Conservation (phyloP, 805 yeast species). For the Zygotorulaspora danielsina region DNA sequence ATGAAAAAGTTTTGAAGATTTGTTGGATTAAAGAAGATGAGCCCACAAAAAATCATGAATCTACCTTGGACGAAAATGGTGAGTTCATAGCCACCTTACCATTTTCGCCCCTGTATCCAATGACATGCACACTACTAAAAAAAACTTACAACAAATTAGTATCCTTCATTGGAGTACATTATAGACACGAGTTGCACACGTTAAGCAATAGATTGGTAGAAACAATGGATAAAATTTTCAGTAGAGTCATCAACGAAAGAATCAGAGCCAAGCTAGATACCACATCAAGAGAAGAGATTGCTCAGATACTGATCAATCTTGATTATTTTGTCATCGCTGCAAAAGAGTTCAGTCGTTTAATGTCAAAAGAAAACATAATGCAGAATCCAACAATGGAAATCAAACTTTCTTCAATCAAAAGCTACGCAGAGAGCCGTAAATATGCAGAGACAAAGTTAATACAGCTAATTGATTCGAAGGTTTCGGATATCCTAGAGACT, state of each 20-base stretch:
- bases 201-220: constrained; percentile 56
- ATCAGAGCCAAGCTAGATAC: constrained; percentile 59
- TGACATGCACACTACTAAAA: constrained; percentile 73
- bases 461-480: constrained; percentile 73
- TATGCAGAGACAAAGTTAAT: constrained; percentile 77
- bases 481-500: constrained; percentile 74
- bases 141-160: constrained; percentile 59
- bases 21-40: constrained; percentile 66
- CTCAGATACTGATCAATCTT: constrained; percentile 83
- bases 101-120: constrained; percentile 82
- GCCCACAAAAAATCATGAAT: constrained; percentile 14
- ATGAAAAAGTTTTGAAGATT: constrained; percentile 56
- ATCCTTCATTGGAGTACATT: constrained; percentile 62
- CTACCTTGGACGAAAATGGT: constrained; percentile 19
- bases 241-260: constrained; percentile 59
- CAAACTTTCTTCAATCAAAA: constrained; percentile 48
- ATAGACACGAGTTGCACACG: constrained; percentile 56
- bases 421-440: constrained; percentile 56
- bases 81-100: constrained; percentile 67
- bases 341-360: constrained; percentile 49
- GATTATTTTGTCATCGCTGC: constrained; percentile 81
- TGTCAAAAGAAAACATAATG: constrained; percentile 38
- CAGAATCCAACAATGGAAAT: constrained; percentile 40
- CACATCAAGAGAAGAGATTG: constrained; percentile 80
- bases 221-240: constrained; percentile 65